Percentiles rank a stretch among this genome's conserved stretches.
These are phyloP conservation scores for Cystoisospora suis DNA, from an alignment of 169 alveolate species.

Conservation along the genomic window DNA sequence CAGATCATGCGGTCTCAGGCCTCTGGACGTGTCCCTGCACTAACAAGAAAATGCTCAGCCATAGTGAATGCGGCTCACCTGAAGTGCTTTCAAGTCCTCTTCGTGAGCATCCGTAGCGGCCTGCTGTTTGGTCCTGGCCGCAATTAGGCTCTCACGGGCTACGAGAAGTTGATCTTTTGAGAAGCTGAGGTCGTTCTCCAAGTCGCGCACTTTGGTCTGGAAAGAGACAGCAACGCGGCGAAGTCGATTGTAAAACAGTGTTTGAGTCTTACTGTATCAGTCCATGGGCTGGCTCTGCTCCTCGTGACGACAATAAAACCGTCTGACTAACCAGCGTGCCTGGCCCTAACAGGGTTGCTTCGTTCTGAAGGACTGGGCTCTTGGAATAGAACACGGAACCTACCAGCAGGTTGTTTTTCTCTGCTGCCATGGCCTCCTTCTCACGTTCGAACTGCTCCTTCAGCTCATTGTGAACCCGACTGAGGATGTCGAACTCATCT, in stretches of 20 bases:
- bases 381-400: too few species aligned
- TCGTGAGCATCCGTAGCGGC: conserved; percentile 40
- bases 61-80: conserved; percentile 17
- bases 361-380: too few species aligned
- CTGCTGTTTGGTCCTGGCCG: conserved; percentile 33
- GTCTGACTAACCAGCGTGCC: too few species aligned
- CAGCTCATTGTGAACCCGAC: conserved; percentile 25
- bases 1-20: background rate
- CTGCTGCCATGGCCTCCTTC: background rate
- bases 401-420: background rate
- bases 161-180: conserved; percentile 34
- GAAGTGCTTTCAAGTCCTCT: conserved; percentile 33
- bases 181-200: conserved; percentile 17
- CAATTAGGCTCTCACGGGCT: conserved; percentile 27
- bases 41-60: too few species aligned
- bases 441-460: conserved; percentile 12
- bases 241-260: too few species aligned
- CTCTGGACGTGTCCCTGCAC: too few species aligned
- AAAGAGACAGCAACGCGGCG: too few species aligned
- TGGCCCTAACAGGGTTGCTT: too few species aligned
- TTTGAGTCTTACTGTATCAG: too few species aligned
- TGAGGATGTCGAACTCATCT: conserved; percentile 13
- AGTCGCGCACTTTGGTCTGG: conserved; percentile 12
- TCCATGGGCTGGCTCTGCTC: too few species aligned
- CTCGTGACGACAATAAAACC: too few species aligned